Conservation (phyloP, 2,329 filamentous ascomycete species). For the Trichoderma semiorbis region DNA sequence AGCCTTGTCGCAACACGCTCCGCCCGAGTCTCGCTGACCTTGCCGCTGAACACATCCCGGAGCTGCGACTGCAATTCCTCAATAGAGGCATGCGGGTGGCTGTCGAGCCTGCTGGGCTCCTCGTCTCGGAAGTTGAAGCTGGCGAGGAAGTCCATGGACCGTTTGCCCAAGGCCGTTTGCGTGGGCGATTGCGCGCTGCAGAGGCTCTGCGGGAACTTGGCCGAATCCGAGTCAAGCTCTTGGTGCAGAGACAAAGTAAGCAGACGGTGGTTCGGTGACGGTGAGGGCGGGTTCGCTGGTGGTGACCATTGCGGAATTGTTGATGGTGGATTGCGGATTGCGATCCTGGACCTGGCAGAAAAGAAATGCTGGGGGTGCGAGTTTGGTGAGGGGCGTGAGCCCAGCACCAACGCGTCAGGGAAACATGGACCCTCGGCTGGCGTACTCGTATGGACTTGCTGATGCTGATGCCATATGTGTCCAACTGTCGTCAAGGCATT, state of each 20-base stretch:
- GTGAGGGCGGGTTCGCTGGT: constrained; percentile 3
- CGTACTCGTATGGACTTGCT: background rate
- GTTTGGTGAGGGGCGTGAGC: constrained; percentile 13
- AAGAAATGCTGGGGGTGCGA: background rate
- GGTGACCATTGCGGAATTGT: constrained; percentile 1
- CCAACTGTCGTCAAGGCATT: background rate
- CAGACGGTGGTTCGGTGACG: background rate
- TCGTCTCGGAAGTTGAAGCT: constrained; percentile 32
- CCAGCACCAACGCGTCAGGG: constrained; percentile 3
- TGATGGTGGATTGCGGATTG: background rate
- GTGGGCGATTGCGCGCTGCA: constrained; percentile 19
- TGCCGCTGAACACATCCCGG: constrained; percentile 38
- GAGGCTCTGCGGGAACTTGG: constrained; percentile 21
- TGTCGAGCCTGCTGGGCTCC: constrained; percentile 10
- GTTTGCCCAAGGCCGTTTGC: background rate
- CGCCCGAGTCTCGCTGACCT: constrained; percentile 46
- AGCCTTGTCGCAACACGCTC: constrained; percentile 47
- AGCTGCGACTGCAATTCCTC: constrained; percentile 49
- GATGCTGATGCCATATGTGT: background rate
- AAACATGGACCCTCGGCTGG: background rate
- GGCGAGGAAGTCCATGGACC: constrained; percentile 39
- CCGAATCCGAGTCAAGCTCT: constrained; percentile 19
- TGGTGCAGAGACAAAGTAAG: constrained; percentile 20
- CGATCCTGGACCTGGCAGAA: background rate
- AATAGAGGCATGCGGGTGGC: constrained; percentile 31